These are phyloP conservation scores for Trametes cubensis DNA, from an alignment of 768 basidiomycete species.

Conservation along the genomic window DNA sequence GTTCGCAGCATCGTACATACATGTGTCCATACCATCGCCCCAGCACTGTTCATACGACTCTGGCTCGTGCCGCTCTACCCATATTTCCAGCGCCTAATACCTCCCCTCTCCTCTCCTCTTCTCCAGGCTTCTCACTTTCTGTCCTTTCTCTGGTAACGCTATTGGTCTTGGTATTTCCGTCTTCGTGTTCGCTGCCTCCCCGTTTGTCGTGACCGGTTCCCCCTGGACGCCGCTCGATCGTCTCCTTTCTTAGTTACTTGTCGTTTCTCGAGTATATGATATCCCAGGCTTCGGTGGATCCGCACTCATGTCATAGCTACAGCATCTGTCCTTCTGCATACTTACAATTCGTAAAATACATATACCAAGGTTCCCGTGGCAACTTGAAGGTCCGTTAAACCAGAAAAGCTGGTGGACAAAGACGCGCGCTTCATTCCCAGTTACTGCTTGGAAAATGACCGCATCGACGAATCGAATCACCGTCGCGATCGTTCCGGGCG, in stretches of 20 bases:
- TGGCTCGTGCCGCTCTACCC: conserved; percentile 12
- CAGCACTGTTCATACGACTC: conserved; percentile 18
- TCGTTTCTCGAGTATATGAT: conserved; percentile 20
- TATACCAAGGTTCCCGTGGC: conserved; percentile 9
- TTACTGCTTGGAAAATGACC: neutral
- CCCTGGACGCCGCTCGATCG: conserved; percentile 4
- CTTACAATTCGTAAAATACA: conserved; percentile 23
- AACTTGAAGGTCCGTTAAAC: neutral
- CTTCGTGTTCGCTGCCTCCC: conserved; percentile 2
- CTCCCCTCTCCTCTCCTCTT: neutral
- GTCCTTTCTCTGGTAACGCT: conserved; percentile 15
- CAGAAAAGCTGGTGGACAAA: neutral
- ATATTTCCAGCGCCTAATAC: conserved; percentile 12
- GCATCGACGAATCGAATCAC: conserved; percentile 8
- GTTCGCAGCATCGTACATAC: conserved; percentile 14
- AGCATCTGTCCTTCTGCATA: conserved; percentile 20
- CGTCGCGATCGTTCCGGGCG: no score
- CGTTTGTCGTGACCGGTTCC: neutral
- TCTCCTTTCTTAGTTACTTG: conserved; percentile 13
- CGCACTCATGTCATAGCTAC: conserved; percentile 23
- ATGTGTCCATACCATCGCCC: conserved; percentile 20
- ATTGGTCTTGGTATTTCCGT: conserved; percentile 9
- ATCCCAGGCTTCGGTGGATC: conserved; percentile 15
- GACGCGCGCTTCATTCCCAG: neutral
- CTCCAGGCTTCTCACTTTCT: neutral